Evolutionary conservation across 768 basidiomycete genomes (phyloP).

Genomic region (Collybia sordida): DNA sequence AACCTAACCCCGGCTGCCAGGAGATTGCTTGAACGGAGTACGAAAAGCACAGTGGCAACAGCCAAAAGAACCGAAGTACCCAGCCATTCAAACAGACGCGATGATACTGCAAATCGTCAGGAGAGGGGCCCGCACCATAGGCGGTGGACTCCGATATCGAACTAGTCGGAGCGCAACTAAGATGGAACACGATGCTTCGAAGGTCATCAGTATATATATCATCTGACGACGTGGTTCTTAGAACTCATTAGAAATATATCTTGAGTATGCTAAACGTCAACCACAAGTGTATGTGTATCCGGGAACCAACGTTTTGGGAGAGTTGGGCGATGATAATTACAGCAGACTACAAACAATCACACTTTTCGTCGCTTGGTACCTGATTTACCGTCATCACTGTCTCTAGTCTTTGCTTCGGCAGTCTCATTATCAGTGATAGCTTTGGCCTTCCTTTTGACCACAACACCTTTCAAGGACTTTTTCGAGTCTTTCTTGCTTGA

Average conservation of each 20-base stretch:
- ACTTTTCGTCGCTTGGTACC: conserved; percentile 62
- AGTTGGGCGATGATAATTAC: conserved; percentile 4
- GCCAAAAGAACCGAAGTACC: conserved; percentile 65
- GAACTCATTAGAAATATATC: too few species aligned
- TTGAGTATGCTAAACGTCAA: too few species aligned
- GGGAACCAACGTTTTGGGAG: not conserved
- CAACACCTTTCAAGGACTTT: conserved; percentile 71
- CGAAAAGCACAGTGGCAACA: conserved; percentile 60
- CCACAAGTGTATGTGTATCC: too few species aligned
- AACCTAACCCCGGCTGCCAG: conserved; percentile 85
- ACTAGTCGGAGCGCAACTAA: conserved; percentile 18
- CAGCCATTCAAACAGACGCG: conserved; percentile 60
- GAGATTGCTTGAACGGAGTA: conserved; percentile 70
- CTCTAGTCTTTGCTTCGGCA: conserved; percentile 11
- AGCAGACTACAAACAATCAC: conserved; percentile 18
- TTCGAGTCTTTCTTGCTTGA: conserved; percentile 62
- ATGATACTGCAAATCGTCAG: conserved; percentile 38
- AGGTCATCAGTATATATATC: too few species aligned
- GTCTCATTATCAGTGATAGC: conserved; percentile 18
- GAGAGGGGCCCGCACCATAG: conserved; percentile 65
- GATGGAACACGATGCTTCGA: not conserved
- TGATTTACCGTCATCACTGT: conserved; percentile 32
- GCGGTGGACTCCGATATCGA: conserved; percentile 81
- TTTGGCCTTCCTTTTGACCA: conserved; percentile 77
- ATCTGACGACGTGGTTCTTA: too few species aligned